phyloP scores from a whole-genome alignment of 192 early-diverging fungal genomes.

The Diversispora epigaea region DNA sequence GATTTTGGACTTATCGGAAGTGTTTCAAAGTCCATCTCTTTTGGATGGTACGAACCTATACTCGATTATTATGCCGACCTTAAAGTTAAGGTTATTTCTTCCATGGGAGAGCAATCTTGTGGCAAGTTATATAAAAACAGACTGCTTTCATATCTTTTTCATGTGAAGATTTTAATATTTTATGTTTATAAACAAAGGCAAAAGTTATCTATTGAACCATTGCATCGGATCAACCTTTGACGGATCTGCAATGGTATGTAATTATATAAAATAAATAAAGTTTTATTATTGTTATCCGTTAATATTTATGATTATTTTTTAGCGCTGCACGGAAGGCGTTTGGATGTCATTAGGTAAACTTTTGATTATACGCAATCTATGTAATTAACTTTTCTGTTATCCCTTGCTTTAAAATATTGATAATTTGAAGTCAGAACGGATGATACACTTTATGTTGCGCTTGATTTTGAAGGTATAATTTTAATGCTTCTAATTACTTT shows the following conservation, averaged over 20 bases:
- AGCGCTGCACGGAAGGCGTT: constrained; percentile 36
- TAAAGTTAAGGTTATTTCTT: constrained; percentile 31
- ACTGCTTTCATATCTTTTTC: background rate
- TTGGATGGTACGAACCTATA: constrained; percentile 32
- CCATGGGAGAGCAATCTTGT: constrained; percentile 34
- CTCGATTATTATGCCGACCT: constrained; percentile 26
- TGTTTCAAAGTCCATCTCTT: constrained; percentile 26
- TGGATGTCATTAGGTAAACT: constrained; percentile 31
- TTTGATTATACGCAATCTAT: background rate
- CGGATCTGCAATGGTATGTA: constrained; percentile 32
- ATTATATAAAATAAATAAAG: background rate
- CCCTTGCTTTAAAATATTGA: background rate
- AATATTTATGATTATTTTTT: background rate
- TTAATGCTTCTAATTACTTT: background rate
- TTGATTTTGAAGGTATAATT: constrained; percentile 34
- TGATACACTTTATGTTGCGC: constrained; percentile 33
- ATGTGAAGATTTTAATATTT: background rate
- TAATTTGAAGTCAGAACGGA: constrained; percentile 10
- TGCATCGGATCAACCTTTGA: constrained; percentile 27
- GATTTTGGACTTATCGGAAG: constrained; percentile 21
- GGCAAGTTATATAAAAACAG: constrained; percentile 12
- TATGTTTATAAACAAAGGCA: background rate
- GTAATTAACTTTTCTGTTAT: background rate
- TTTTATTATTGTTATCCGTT: background rate
- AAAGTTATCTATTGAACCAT: constrained; percentile 34